phyloP scores from a whole-genome alignment of 2,329 filamentous ascomycete genomes.

The Ramichloridium luteum region DNA sequence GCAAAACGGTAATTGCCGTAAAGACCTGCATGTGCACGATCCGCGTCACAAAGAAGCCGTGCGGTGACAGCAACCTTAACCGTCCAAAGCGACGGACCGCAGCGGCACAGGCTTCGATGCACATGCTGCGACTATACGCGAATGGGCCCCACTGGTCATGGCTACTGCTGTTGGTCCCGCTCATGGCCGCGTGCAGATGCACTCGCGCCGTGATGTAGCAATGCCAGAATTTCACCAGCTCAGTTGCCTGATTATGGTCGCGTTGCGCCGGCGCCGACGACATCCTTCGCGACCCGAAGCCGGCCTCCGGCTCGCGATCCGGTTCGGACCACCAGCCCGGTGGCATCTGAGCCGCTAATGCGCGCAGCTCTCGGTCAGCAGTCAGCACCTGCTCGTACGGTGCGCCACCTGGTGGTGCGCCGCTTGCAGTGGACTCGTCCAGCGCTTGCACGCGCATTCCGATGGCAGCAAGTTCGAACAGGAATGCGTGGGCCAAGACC shows the following conservation, averaged over 20 bases:
- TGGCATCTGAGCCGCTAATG: slow-evolving; percentile 16
- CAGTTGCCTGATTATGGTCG: too few relatives aligned
- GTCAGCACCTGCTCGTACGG: slow-evolving; percentile 16
- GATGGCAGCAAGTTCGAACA: slow-evolving; percentile 17
- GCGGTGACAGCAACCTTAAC: slow-evolving; percentile 12
- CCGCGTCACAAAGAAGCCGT: slow-evolving; percentile 18
- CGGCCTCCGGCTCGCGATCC: too few relatives aligned
- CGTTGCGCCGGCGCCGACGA: too few relatives aligned
- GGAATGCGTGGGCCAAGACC: slow-evolving; percentile 15
- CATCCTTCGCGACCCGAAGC: too few relatives aligned
- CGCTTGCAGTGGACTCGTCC: slow-evolving; percentile 14
- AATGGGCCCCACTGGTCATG: slow-evolving; percentile 10
- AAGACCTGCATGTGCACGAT: slow-evolving; percentile 20
- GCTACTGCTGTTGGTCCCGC: slow-evolving; percentile 10
- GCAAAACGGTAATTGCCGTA: slow-evolving; percentile 16
- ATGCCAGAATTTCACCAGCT: slow-evolving; percentile 19
- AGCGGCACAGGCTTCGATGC: slow-evolving; percentile 15
- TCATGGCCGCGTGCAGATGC: slow-evolving; percentile 18
- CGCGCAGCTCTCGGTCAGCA: slow-evolving; percentile 18
- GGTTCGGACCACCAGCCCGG: slow-evolving; percentile 13
- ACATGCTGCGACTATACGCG: slow-evolving; percentile 16
- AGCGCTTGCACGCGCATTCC: slow-evolving; percentile 18
- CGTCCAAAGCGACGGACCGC: slow-evolving; percentile 13
- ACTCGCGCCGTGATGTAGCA: slow-evolving; percentile 17
- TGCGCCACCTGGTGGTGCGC: slow-evolving; percentile 10